Percentiles rank a stretch among this genome's conserved stretches.
Conservation (phyloP, 345 rosid genomes). For the Eucalyptus marginata region DNA sequence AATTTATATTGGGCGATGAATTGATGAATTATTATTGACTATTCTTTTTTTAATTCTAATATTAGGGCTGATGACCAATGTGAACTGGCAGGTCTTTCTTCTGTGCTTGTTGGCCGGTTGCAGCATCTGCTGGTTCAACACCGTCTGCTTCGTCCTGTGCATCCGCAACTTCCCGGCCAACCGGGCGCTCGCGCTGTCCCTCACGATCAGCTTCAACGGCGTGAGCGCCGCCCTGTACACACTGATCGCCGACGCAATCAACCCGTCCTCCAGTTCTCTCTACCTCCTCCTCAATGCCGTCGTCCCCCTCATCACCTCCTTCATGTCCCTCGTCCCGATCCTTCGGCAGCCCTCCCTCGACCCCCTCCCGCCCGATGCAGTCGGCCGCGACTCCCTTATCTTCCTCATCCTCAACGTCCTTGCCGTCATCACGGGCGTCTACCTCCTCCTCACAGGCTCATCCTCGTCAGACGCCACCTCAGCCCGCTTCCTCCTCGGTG, state of each 20-base stretch:
- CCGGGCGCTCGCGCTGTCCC: slow-evolving; percentile 75
- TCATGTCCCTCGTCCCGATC: slow-evolving; percentile 58
- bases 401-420: slow-evolving; percentile 60
- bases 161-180: slow-evolving; percentile 69
- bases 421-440: slow-evolving; percentile 69
- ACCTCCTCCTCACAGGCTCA: slow-evolving; percentile 65
- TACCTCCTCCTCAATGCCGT: slow-evolving; percentile 76
- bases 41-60: not conserved
- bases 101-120: slow-evolving; percentile 81
- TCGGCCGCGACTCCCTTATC: slow-evolving; percentile 58
- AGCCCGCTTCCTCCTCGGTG: slow-evolving; percentile 51
- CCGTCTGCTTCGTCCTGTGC: slow-evolving; percentile 90
- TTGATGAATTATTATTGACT: not conserved
- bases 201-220: slow-evolving; percentile 89
- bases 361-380: slow-evolving; percentile 60
- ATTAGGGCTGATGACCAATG: not conserved
- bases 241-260: slow-evolving; percentile 61
- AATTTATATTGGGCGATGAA: not conserved
- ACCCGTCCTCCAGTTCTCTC: slow-evolving; percentile 31
- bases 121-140: slow-evolving; percentile 98
- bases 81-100: slow-evolving; percentile 50
- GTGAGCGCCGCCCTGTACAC: slow-evolving; percentile 86
- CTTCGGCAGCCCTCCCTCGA: slow-evolving; percentile 78
- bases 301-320: slow-evolving; percentile 52
- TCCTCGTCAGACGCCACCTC: slow-evolving; percentile 3